Evolutionary conservation across 116 monocot genomes (phyloP).

Genomic region (Trichopus zeylanicus): DNA sequence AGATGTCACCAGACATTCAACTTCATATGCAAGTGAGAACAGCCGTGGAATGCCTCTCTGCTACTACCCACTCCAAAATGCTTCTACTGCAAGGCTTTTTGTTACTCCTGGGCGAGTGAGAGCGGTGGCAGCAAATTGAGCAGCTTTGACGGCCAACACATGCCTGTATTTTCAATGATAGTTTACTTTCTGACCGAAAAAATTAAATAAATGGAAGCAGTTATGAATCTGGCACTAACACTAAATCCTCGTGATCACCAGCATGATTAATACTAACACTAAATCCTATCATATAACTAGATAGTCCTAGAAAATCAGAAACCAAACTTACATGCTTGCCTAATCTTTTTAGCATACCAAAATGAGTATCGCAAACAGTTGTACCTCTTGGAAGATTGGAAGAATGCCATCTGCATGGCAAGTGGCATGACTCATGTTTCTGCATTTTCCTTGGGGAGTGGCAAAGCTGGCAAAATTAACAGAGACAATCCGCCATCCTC

Average conservation of each 20-base stretch:
- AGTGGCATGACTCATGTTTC: slow-evolving; percentile 15
- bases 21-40: too few species aligned
- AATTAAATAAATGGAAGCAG: too few species aligned
- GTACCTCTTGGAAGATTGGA: slow-evolving; percentile 17
- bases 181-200: too few species aligned
- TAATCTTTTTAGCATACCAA: not conserved
- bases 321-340: not conserved
- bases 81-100: slow-evolving; percentile 14
- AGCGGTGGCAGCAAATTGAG: slow-evolving; percentile 3
- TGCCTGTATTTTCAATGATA: slow-evolving; percentile 1
- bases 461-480: slow-evolving; percentile 29
- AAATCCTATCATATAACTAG: too few species aligned
- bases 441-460: slow-evolving; percentile 25
- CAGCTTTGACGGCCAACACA: slow-evolving; percentile 14
- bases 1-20: too few species aligned
- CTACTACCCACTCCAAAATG: slow-evolving; percentile 6
- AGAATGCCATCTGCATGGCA: slow-evolving; percentile 14
- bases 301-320: too few species aligned
- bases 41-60: too few species aligned
- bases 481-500: slow-evolving; percentile 16
- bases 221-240: too few species aligned
- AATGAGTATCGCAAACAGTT: not conserved
- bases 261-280: too few species aligned
- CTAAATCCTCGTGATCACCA: too few species aligned
- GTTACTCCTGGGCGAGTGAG: slow-evolving; percentile 6